phyloP scores from a whole-genome alignment of 441 rosid species.

The Eutrema salsugineum region DNA sequence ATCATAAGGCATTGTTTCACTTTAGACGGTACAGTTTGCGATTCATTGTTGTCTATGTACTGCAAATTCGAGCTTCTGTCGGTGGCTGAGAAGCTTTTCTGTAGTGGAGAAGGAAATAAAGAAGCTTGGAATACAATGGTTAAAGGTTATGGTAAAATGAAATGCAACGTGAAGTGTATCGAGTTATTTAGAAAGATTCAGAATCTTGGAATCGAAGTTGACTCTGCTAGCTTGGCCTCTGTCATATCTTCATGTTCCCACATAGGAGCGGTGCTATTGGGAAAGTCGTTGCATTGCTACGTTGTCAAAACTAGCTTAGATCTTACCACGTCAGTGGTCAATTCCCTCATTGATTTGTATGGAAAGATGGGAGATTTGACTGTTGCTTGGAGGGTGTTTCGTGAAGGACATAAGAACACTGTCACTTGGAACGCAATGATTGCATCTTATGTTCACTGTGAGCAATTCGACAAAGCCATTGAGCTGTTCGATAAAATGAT shows the following conservation, averaged over 20 bases:
- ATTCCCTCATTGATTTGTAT: conserved; percentile 49
- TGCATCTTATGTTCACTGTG: conserved; percentile 35
- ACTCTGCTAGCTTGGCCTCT: conserved; percentile 39
- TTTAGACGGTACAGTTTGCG: conserved; percentile 34
- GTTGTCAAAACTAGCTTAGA: conserved; percentile 31
- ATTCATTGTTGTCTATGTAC: conserved; percentile 55
- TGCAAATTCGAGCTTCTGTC: conserved; percentile 48
- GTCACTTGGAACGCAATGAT: conserved; percentile 56
- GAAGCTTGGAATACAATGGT: conserved; percentile 51
- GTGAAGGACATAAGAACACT: conserved; percentile 30
- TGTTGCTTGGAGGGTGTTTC: conserved; percentile 38
- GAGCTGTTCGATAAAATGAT: conserved; percentile 47
- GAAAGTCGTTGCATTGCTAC: conserved; percentile 50
- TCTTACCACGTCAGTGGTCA: conserved; percentile 32
- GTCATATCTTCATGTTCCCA: conserved; percentile 44
- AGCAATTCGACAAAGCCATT: conserved; percentile 37
- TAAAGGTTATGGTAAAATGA: conserved; percentile 41
- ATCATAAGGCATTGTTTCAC: conserved; percentile 40
- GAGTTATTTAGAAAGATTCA: conserved; percentile 42
- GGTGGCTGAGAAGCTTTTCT: conserved; percentile 44
- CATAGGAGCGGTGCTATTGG: conserved; percentile 30
- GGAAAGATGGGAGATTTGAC: conserved; percentile 43
- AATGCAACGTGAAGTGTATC: conserved; percentile 35
- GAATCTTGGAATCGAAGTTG: conserved; percentile 32
- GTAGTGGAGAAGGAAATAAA: conserved; percentile 14